These are phyloP conservation scores for Cladobotryum mycophilum DNA, from an alignment of 2,329 filamentous ascomycete species.

Conservation along the genomic window DNA sequence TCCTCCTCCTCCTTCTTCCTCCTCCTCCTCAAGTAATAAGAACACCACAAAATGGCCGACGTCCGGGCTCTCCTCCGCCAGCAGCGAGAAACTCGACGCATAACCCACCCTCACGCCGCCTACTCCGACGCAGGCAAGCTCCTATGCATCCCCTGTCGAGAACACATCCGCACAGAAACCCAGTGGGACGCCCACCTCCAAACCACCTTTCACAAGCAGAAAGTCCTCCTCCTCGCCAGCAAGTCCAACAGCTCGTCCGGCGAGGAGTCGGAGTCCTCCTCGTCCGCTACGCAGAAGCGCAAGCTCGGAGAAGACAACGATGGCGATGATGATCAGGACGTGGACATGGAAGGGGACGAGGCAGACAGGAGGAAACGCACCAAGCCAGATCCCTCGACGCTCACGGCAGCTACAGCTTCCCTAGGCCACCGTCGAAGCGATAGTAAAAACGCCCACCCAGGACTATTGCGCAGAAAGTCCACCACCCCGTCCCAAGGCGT, in stretches of 20 bases:
- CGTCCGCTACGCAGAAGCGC: slow-evolving; percentile 25
- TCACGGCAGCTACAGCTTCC: slow-evolving; percentile 11
- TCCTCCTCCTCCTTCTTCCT: too few relatives aligned
- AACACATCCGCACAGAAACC: slow-evolving; percentile 57
- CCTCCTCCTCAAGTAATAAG: too few relatives aligned
- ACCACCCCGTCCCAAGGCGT: slow-evolving; percentile 48
- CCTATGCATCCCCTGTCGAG: slow-evolving; percentile 60
- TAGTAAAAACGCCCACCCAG: slow-evolving; percentile 27
- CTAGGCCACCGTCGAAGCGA: slow-evolving; percentile 17
- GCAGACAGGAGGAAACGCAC: slow-evolving; percentile 40
- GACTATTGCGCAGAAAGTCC: slow-evolving; percentile 41
- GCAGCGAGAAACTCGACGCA: slow-evolving; percentile 67
- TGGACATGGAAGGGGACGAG: slow-evolving; percentile 30
- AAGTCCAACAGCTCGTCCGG: slow-evolving; percentile 11
- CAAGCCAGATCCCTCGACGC: slow-evolving; percentile 29
- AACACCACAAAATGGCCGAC: slow-evolving; percentile 57
- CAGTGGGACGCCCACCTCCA: slow-evolving; percentile 61
- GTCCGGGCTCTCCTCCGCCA: slow-evolving; percentile 73
- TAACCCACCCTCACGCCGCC: slow-evolving; percentile 61
- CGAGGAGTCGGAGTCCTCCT: slow-evolving; percentile 7
- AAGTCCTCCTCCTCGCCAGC: slow-evolving; percentile 14
- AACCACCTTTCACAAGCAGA: slow-evolving; percentile 35
- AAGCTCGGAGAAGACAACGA: slow-evolving; percentile 26
- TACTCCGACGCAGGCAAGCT: slow-evolving; percentile 65
- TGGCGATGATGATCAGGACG: slow-evolving; percentile 28